Percentiles rank a stretch among this genome's conserved stretches.
Conservation (phyloP, 345 rosid genomes). For the Acer campestre region DNA sequence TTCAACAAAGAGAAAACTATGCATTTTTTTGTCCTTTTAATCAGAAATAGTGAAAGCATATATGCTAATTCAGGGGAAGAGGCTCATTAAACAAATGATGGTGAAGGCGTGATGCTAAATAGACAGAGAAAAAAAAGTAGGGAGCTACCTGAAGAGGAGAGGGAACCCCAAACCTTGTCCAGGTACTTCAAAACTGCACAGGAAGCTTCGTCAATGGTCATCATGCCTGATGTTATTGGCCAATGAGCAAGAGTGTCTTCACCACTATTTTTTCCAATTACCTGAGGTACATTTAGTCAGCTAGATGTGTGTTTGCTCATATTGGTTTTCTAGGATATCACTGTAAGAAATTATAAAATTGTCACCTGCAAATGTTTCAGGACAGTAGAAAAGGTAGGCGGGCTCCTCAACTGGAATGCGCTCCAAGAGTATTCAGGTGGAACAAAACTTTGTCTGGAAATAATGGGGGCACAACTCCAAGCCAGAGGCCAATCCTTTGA, state of each 20-base stretch:
- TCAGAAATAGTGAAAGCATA: background rate
- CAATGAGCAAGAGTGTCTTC: constrained; percentile 97
- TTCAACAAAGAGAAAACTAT: constrained; percentile 1
- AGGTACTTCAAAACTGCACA: constrained; percentile 79
- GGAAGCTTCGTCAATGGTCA: constrained; percentile 77
- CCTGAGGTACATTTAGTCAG: constrained; percentile 43
- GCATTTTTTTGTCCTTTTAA: background rate
- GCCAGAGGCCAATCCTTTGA: constrained; percentile 91
- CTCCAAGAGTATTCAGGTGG: constrained; percentile 94
- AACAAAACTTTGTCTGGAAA: constrained; percentile 68
- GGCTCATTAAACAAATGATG: background rate
- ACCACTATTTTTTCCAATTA: constrained; percentile 82
- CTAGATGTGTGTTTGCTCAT: constrained; percentile 11
- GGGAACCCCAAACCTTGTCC: constrained; percentile 78
- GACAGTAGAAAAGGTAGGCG: constrained; percentile 78
- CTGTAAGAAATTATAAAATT: constrained; percentile 11
- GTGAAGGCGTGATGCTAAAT: background rate
- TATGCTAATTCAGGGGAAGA: background rate
- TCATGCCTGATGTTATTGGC: constrained; percentile 75
- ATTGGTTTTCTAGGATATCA: constrained; percentile 11
- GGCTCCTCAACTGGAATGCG: constrained; percentile 77
- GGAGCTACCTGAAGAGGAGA: constrained; percentile 72
- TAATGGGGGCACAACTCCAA: constrained; percentile 86
- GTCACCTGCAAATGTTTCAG: constrained; percentile 85
- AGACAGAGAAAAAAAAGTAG: constrained; percentile 5